These are phyloP conservation scores for Funneliformis caledonium DNA, from an alignment of 371 early-diverging fungal species.

Conservation along the genomic window DNA sequence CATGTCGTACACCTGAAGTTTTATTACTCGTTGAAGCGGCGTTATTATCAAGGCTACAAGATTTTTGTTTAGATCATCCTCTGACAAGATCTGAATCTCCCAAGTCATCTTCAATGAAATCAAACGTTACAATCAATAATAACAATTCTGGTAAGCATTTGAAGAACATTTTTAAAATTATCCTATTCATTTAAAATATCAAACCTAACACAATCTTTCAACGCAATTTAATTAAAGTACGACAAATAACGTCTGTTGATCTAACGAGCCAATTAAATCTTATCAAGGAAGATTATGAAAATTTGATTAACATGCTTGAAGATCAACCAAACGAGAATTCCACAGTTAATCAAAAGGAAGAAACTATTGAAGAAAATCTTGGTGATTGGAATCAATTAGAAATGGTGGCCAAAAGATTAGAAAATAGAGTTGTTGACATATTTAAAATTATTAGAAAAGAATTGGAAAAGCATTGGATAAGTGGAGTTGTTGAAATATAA, in stretches of 20 bases:
- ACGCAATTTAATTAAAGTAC: not conserved
- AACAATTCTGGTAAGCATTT: not conserved
- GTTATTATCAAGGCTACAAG: slow-evolving; percentile 10
- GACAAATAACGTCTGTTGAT: not conserved
- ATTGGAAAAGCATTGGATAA: not conserved
- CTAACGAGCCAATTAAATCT: not conserved
- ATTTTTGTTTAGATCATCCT: slow-evolving; percentile 9
- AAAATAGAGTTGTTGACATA: not conserved
- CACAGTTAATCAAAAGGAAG: not conserved
- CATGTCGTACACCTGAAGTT: slow-evolving; percentile 11
- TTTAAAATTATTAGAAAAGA: slow-evolving; percentile 9
- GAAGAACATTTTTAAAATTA: not conserved
- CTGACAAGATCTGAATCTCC: not conserved
- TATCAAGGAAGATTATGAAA: not conserved
- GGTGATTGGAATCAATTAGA: not conserved
- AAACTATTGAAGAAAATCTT: not conserved
- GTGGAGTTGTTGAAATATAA: slow-evolving; percentile 3
- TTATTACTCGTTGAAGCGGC: slow-evolving; percentile 27
- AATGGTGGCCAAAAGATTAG: not conserved
- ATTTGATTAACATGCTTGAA: not conserved
- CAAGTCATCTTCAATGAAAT: not conserved
- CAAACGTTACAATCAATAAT: not conserved
- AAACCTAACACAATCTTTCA: not conserved
- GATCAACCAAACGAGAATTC: not conserved
- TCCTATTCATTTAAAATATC: not conserved